Evolutionary conservation across 1,284 basidiomycete species (phyloP).

Genomic region (Rhizoctonia solani): DNA sequence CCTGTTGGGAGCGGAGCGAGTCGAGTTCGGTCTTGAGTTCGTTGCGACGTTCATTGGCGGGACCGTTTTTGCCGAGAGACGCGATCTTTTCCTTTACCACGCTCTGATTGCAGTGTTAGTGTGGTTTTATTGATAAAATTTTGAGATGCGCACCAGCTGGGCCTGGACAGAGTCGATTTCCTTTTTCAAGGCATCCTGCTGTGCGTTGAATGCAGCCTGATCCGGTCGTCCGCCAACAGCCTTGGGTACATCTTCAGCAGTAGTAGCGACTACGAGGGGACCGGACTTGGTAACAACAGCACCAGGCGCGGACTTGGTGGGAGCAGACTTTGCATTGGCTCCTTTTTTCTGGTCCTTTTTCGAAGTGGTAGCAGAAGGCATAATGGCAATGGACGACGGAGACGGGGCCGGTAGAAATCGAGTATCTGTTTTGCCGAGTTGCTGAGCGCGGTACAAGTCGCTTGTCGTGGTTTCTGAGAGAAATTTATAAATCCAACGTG

Average conservation of each 20-base stretch:
- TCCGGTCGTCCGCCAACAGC: conserved; percentile 66
- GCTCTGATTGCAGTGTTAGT: conserved; percentile 53
- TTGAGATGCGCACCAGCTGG: conserved; percentile 65
- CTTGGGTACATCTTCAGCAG: conserved; percentile 50
- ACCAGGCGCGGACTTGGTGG: conserved; percentile 42
- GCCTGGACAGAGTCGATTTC: conserved; percentile 82
- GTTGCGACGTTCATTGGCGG: conserved; percentile 73
- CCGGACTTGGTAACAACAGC: conserved; percentile 49
- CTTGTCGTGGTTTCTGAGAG: conserved; percentile 23
- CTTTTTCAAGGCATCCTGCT: conserved; percentile 79
- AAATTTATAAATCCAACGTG: conserved; percentile 31
- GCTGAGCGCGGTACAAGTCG: conserved; percentile 16
- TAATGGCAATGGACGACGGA: conserved; percentile 16
- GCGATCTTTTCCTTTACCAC: conserved; percentile 80
- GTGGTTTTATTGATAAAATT: background rate
- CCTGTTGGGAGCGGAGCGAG: conserved; percentile 77
- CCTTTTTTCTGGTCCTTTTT: conserved; percentile 34
- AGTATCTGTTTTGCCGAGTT: background rate
- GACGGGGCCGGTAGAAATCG: conserved; percentile 17
- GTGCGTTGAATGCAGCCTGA: conserved; percentile 76
- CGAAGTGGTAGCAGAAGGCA: conserved; percentile 31
- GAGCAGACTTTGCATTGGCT: conserved; percentile 32
- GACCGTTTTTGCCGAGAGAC: conserved; percentile 59
- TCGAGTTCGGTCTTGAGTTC: conserved; percentile 84
- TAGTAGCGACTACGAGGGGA: conserved; percentile 50